Evolutionary conservation across 257 asterid species (phyloP), one percentile per base, ranked within the genome.

Genomic region (Sherardia arvensis): DNA sequence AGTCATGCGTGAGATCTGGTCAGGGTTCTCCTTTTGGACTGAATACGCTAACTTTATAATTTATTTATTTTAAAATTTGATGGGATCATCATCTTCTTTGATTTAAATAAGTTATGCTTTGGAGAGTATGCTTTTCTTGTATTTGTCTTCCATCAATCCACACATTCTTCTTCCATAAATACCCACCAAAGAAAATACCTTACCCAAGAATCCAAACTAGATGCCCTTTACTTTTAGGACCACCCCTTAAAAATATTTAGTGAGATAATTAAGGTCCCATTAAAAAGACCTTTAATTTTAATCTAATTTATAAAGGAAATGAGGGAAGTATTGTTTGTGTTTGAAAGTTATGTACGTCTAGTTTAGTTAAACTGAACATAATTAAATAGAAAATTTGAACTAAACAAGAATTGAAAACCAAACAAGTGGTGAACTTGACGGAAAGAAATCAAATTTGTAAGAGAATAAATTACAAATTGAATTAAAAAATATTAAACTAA

Each of bases 41-140:
- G 85, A 84, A 66, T 82, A 90, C 97, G 97, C 95, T 90, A 90
- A 84, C 81, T 79, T 83, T n/a, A n/a, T n/a, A n/a, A n/a, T 83
- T 68, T 26, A 22, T 17, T 43, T 43, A 2, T n/a, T n/a, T n/a
- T 43, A 15, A 43, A 15, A 43, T 43, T 43, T 43, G 14, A 57
- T 32, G n/a, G 68, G 70, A 63, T 70, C 40, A 38, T 38, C 47
- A 30, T n/a, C 15, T 9, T 49, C 23, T 48, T n/a, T 27, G 26
- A 53, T 68, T 30, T 55, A 45, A 43, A 48, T 60, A 61, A 17
- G 20, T 40, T 43, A 45, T 23, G 28, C 69, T 77, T 78, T 62
- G 74, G 67, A 49, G 76, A 77, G 65, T 58, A 77, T 88, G 73
- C 89, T 77, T 85, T 83, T 67, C 85, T 82, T 36, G 43, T 36